phyloP scores from a whole-genome alignment of 305 asterid species.

The Fraxinus albicans region DNA sequence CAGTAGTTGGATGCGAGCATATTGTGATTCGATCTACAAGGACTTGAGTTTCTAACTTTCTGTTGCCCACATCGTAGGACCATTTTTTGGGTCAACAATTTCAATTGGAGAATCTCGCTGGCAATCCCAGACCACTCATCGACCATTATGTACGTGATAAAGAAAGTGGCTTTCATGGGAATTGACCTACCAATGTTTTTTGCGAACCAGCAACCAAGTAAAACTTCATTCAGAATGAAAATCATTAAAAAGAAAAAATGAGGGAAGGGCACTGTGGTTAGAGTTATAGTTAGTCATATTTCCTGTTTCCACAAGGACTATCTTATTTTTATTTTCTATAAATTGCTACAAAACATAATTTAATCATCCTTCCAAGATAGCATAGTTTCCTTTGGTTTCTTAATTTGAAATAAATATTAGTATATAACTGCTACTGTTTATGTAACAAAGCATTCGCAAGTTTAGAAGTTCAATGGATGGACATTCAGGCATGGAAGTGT shows the following conservation, averaged over 20 bases:
- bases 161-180: conserved; percentile 95
- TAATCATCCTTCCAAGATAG: background rate
- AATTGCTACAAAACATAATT: background rate
- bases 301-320: too few species aligned
- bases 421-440: too few species aligned
- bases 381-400: background rate
- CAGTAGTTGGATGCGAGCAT: too few species aligned
- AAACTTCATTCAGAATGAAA: conserved; percentile 17
- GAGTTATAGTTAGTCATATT: too few species aligned
- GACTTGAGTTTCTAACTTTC: too few species aligned
- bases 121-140: conserved; percentile 99
- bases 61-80: too few species aligned
- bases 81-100: too few species aligned
- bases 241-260: background rate
- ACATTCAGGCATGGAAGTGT: background rate
- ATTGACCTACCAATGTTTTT: conserved; percentile 89
- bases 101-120: conserved; percentile 75
- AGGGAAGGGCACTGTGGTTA: background rate
- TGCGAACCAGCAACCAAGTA: conserved; percentile 64
- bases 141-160: conserved; percentile 81
- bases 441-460: too few species aligned
- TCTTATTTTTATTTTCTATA: background rate
- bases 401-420: too few species aligned
- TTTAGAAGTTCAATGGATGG: too few species aligned
- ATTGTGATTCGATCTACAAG: too few species aligned